A percentile compares a stretch with the other conserved stretches of the same genome.
Conservation (phyloP, 2,329 filamentous ascomycete species). For the Ploettnerulaceae sp. region DNA sequence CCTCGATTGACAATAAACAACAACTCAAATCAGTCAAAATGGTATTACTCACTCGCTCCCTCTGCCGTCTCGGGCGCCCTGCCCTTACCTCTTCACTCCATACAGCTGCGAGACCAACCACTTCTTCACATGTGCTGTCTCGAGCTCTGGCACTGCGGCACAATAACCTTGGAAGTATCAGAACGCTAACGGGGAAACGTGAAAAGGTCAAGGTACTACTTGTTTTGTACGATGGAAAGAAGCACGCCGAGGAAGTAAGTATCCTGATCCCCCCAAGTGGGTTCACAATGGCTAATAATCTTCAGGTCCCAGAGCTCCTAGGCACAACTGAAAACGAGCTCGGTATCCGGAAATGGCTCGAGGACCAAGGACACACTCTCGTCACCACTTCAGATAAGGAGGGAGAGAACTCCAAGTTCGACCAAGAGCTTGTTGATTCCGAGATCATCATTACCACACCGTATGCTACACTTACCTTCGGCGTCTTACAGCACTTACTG, state of each 20-base stretch:
- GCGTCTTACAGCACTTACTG: not conserved
- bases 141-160: constrained; percentile 18
- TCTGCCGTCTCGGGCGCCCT: constrained; percentile 27
- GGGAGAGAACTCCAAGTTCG: constrained; percentile 85
- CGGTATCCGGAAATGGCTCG: constrained; percentile 93
- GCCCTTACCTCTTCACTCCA: constrained; percentile 20
- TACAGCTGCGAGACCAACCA: constrained; percentile 22
- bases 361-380: constrained; percentile 92
- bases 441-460: constrained; percentile 99
- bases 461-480: constrained; percentile 43
- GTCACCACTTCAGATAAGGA: constrained; percentile 98
- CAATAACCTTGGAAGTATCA: constrained; percentile 28
- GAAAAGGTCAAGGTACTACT: constrained; percentile 88
- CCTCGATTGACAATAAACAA: not conserved
- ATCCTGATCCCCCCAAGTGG: constrained; percentile 6
- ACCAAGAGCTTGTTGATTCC: constrained; percentile 91
- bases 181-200: constrained; percentile 33
- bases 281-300: constrained; percentile 17
- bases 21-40: constrained; percentile 39
- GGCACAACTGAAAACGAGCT: constrained; percentile 99
- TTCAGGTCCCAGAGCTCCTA: constrained; percentile 63
- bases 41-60: constrained; percentile 38
- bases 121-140: constrained; percentile 19
- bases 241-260: constrained; percentile 73
- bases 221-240: constrained; percentile 83